phyloP scores from a whole-genome alignment of 371 early-diverging fungal genomes.

The Mucor velutinosus region DNA sequence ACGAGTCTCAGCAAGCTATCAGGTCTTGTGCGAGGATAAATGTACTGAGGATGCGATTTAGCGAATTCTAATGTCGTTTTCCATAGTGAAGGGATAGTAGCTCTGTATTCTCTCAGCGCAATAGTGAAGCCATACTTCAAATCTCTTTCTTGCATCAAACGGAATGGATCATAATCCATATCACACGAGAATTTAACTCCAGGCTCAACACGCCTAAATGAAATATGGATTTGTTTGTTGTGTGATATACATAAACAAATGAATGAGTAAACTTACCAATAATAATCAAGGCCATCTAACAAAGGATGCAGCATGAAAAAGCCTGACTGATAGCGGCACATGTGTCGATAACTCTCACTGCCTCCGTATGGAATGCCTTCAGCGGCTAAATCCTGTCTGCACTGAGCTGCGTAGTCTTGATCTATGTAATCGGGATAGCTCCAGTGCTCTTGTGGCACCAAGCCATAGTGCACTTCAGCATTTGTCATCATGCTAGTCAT shows the following conservation, averaged over 20 bases:
- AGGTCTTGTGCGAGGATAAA: slow-evolving; percentile 46
- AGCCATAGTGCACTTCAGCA: slow-evolving; percentile 54
- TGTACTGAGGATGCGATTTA: slow-evolving; percentile 38
- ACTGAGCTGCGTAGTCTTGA: slow-evolving; percentile 59
- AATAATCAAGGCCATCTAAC: slow-evolving; percentile 83
- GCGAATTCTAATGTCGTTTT: slow-evolving; percentile 67
- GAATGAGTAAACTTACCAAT: slow-evolving; percentile 70
- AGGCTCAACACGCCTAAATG: slow-evolving; percentile 97
- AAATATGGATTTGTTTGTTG: slow-evolving; percentile 64
- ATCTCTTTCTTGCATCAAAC: slow-evolving; percentile 72
- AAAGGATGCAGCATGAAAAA: slow-evolving; percentile 86
- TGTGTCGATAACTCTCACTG: slow-evolving; percentile 87
- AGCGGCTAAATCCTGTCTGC: slow-evolving; percentile 62
- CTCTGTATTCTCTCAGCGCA: slow-evolving; percentile 72
- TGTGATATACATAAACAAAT: slow-evolving; percentile 48
- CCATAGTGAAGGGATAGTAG: slow-evolving; percentile 90
- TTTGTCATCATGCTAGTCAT: slow-evolving; percentile 52
- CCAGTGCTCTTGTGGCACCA: slow-evolving; percentile 72
- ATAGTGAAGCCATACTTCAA: slow-evolving; percentile 88
- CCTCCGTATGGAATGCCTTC: slow-evolving; percentile 81
- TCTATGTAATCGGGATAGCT: slow-evolving; percentile 85
- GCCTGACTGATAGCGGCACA: slow-evolving; percentile 92
- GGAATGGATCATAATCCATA: slow-evolving; percentile 90
- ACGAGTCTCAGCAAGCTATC: slow-evolving; percentile 38
- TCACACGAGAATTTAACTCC: slow-evolving; percentile 89